phyloP scores from a whole-genome alignment of 2,329 filamentous ascomycete genomes.

The Tolypocladium paradoxum region DNA sequence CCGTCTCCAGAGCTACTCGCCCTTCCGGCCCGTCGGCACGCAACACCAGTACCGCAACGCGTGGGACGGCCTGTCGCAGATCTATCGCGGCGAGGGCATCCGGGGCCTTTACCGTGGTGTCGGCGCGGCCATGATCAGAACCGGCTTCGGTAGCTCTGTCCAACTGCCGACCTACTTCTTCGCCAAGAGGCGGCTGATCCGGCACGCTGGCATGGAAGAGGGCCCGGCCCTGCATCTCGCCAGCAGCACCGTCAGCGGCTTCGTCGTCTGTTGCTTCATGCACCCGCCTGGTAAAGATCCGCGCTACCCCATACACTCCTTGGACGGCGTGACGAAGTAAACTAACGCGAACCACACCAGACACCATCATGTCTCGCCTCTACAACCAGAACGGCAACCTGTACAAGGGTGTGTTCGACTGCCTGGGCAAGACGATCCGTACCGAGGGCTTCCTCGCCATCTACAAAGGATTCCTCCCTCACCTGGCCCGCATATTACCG shows the following conservation, averaged over 20 bases:
- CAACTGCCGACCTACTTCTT: constrained; percentile 98
- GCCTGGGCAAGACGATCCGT: constrained; percentile 77
- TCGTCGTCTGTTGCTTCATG: constrained; percentile 97
- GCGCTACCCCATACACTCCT: background rate
- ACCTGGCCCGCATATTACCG: constrained; percentile 85
- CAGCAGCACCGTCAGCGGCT: constrained; percentile 81
- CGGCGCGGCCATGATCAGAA: constrained; percentile 87
- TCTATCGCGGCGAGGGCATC: constrained; percentile 67
- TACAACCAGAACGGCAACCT: constrained; percentile 98
- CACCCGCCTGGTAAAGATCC: constrained; percentile 69
- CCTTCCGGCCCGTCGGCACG: constrained; percentile 89
- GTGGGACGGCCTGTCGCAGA: constrained; percentile 68
- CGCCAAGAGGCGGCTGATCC: constrained; percentile 75
- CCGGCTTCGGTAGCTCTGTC: constrained; percentile 89
- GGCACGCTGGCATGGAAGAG: constrained; percentile 80
- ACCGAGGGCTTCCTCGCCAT: constrained; percentile 88
- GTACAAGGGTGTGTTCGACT: constrained; percentile 91
- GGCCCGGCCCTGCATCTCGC: constrained; percentile 80
- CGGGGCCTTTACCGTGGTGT: constrained; percentile 82
- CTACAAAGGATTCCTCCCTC: constrained; percentile 96
- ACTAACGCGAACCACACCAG: constrained; percentile 24
- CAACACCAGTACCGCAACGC: constrained; percentile 89
- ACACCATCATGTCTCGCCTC: constrained; percentile 96
- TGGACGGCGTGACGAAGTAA: background rate
- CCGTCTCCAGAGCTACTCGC: constrained; percentile 84